These are phyloP conservation scores for Irpex sp. DNA, from an alignment of 1,284 basidiomycete genomes.

Conservation along the genomic window DNA sequence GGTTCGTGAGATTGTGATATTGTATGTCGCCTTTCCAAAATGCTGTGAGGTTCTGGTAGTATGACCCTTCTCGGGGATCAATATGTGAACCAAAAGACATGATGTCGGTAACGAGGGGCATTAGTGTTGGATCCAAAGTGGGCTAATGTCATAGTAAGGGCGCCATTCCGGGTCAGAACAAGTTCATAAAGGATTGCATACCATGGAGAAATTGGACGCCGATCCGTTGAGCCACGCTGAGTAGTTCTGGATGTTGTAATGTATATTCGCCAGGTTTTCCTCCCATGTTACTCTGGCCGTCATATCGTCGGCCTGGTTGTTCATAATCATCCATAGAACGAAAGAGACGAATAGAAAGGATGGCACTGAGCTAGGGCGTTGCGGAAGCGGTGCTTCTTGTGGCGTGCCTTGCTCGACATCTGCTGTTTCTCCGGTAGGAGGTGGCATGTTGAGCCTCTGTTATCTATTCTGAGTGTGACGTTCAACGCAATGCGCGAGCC, in stretches of 20 bases:
- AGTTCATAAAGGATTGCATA: constrained; percentile 29
- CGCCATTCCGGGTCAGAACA: background rate
- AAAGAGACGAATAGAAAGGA: constrained; percentile 71
- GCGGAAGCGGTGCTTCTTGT: constrained; percentile 11
- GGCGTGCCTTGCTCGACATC: constrained; percentile 8
- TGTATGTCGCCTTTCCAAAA: constrained; percentile 60
- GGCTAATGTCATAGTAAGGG: constrained; percentile 35
- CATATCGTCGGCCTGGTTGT: constrained; percentile 56
- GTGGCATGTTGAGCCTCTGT: background rate
- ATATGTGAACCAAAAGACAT: constrained; percentile 40
- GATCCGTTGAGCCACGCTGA: constrained; percentile 71
- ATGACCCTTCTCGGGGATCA: constrained; percentile 46
- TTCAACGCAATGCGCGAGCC: no score
- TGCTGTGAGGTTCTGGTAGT: constrained; percentile 71
- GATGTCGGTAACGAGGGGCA: constrained; percentile 46
- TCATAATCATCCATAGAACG: constrained; percentile 71
- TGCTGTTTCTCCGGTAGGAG: background rate
- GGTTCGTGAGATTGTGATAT: constrained; percentile 58
- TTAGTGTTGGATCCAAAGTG: constrained; percentile 37
- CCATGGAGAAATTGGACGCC: constrained; percentile 59
- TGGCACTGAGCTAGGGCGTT: constrained; percentile 52
- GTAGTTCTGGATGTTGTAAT: constrained; percentile 60
- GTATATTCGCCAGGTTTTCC: constrained; percentile 51
- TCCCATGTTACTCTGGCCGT: constrained; percentile 56
- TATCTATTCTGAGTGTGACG: no score